Evolutionary conservation across 2,329 filamentous ascomycete genomes (phyloP).

Genomic region (Colletotrichum sp.): DNA sequence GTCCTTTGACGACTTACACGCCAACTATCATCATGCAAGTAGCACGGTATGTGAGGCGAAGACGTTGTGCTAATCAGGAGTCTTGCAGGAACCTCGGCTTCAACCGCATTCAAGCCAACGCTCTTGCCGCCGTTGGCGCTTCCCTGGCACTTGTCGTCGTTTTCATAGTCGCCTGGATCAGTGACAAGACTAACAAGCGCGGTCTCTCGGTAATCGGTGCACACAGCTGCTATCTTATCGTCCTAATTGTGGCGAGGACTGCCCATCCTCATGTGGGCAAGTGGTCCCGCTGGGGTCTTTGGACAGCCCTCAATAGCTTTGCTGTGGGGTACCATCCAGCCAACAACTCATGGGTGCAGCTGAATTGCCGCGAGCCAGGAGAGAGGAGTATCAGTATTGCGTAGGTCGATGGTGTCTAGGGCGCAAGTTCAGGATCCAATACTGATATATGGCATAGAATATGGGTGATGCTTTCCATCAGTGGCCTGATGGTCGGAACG

Average conservation of each 20-base stretch:
- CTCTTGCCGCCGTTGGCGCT: slow-evolving; percentile 46
- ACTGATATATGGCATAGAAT: slow-evolving; percentile 26
- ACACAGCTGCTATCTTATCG: slow-evolving; percentile 47
- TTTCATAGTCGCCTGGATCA: slow-evolving; percentile 52
- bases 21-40: slow-evolving; percentile 47
- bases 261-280: slow-evolving; percentile 47
- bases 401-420: slow-evolving; percentile 28
- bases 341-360: slow-evolving; percentile 57
- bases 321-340: slow-evolving; percentile 59
- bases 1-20: slow-evolving; percentile 55
- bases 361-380: slow-evolving; percentile 50
- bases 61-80: not conserved
- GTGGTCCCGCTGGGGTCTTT: slow-evolving; percentile 55
- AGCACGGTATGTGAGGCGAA: rapidly evolving
- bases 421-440: not conserved
- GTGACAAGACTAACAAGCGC: slow-evolving; percentile 48
- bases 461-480: slow-evolving; percentile 55
- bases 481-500: slow-evolving; percentile 54
- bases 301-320: slow-evolving; percentile 55
- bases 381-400: slow-evolving; percentile 56
- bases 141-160: slow-evolving; percentile 51
- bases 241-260: slow-evolving; percentile 42
- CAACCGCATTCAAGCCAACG: slow-evolving; percentile 49
- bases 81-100: slow-evolving; percentile 46
- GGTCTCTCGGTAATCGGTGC: slow-evolving; percentile 49